A percentile compares a stretch with the other conserved stretches of the same genome.
Conservation (phyloP, 75 land plant genomes). For the Picea sitchensis region DNA sequence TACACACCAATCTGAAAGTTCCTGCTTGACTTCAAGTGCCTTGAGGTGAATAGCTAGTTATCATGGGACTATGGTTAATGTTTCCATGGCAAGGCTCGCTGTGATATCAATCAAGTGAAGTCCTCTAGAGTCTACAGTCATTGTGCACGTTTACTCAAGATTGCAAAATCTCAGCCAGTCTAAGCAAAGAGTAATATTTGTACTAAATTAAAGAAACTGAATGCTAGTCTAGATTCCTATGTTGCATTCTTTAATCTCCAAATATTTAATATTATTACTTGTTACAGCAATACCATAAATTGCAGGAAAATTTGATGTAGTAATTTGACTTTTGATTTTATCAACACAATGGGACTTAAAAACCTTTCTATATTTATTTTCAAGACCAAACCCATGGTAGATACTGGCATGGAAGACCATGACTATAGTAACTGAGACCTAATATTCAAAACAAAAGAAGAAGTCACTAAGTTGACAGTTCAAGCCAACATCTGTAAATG, state of each 20-base stretch:
- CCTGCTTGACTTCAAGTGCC: not conserved
- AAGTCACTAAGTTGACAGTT: not conserved
- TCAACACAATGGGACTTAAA: too few relatives aligned
- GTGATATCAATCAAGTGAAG: not conserved
- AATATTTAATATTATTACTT: not conserved
- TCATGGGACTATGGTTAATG: not conserved
- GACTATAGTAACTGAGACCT: too few relatives aligned
- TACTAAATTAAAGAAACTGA: not conserved
- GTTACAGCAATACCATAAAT: not conserved
- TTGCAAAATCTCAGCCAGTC: not conserved
- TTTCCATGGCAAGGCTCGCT: not conserved
- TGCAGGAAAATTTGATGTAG: not conserved
- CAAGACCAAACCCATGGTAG: not conserved
- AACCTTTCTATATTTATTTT: too few relatives aligned
- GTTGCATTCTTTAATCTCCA: not conserved
- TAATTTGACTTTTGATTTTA: not conserved
- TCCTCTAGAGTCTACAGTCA: not conserved
- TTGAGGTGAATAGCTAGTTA: not conserved
- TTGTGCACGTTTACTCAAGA: not conserved
- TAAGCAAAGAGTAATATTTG: not conserved
- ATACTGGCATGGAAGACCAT: not conserved
- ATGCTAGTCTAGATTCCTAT: not conserved
- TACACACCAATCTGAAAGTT: not conserved
- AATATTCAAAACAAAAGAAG: not conserved
- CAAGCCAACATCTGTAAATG: not conserved